Base-by-base conservation (phyloP, 202 grass and related monocot genomes). In the Elaeis oleifera region DNA sequence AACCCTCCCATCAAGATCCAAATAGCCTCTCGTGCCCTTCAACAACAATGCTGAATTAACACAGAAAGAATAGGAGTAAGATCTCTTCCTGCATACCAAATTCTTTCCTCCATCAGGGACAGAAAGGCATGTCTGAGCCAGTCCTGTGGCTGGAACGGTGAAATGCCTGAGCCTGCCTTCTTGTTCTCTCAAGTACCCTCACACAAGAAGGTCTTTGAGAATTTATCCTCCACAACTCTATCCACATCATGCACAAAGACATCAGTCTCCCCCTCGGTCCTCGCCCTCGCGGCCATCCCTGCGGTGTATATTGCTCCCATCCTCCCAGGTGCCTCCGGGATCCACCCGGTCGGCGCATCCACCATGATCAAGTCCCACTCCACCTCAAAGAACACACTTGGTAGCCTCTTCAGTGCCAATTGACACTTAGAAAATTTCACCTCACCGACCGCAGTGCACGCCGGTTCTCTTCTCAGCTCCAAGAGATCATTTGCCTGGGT, bases 361-460 rank as follows among this genome's bases (percentile, higher is more conserved):
- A 65, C 63, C 63, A 65, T 65, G 63, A 65, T 65, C 63, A 53
- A 20, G 63, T 65, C 49, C 63, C 63, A 65, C 49, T 65, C 63
- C 63, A 65, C 63, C 49, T 65, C 49, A 5, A 51, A 28, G 49
- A 65, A 52, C 23, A 52, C 63, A 16, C 23, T 52, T 19, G 63
- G 63, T 22, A 65, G 16, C 2, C 25, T 15, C 16, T 22, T 65
- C 63, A 65, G 15, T 6, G 63, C 63, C 49, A 65, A 7, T 21
- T 1, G 23, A 50, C 63, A 65, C 22, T 22, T 8, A 0, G 63
- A 51, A 2, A 18, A 2, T 24, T 16, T 51, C 14, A n/a, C 4
- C 1, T 20, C 63, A 6, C 5, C 48, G 23, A 14, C 22, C 2
- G 36, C 36, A 14, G 5, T 9, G 15, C 23, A 44, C 21, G 1